Percentiles rank a stretch among this genome's conserved stretches.
Conservation (phyloP, 2,329 filamentous ascomycete species). For the Pestalotiopsis sp. region DNA sequence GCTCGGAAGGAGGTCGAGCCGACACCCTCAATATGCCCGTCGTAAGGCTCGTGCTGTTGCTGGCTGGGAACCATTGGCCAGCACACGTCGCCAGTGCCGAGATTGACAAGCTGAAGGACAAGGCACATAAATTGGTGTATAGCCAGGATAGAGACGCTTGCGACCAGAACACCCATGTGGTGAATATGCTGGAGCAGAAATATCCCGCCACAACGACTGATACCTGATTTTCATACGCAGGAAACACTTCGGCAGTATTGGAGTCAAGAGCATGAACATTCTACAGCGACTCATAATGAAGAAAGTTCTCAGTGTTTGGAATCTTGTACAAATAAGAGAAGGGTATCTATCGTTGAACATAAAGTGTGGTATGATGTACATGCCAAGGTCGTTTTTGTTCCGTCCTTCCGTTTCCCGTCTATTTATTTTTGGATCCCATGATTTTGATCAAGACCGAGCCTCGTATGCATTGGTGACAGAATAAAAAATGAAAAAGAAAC, state of each 20-base stretch:
- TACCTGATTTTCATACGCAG: neutral
- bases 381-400: neutral
- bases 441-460: neutral
- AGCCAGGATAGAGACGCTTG: neutral
- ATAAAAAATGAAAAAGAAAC: neutral
- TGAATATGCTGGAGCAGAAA: neutral
- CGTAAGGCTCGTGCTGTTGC: slow-evolving; percentile 11
- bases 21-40: slow-evolving; percentile 12
- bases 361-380: neutral
- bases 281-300: neutral
- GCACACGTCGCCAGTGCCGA: neutral
- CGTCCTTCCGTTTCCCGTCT: neutral
- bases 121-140: neutral
- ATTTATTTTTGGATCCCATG: neutral
- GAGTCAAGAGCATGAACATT: neutral
- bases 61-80: slow-evolving; percentile 15
- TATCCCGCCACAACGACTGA: neutral
- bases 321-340: neutral
- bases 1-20: neutral
- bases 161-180: neutral
- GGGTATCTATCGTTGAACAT: neutral
- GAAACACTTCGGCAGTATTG: neutral
- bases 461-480: neutral
- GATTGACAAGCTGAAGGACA: slow-evolving; percentile 5
- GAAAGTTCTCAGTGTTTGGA: neutral